phyloP scores from a whole-genome alignment of 139 green algal species.

The Microglena sp. region DNA sequence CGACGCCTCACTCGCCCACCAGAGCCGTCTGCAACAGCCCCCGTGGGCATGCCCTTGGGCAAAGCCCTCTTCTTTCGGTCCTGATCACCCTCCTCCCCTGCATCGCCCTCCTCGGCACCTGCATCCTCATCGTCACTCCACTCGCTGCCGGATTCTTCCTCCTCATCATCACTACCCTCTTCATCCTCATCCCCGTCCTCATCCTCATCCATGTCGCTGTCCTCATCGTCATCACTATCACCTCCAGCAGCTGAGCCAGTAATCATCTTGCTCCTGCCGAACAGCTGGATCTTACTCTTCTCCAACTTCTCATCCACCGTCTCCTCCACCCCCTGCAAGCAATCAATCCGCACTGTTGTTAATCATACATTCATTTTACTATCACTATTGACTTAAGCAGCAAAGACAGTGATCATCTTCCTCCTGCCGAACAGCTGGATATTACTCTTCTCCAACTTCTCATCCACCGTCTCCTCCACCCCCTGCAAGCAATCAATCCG shows the following conservation, averaged over 20 bases:
- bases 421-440: not conserved
- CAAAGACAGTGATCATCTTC: not conserved
- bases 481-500: too few species aligned
- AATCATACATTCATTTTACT: too few species aligned
- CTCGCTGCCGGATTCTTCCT: constrained; percentile 1
- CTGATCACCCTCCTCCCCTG: not conserved
- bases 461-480: constrained; percentile 19
- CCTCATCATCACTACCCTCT: constrained; percentile 26
- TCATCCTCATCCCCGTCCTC: constrained; percentile 18
- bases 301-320: constrained; percentile 79
- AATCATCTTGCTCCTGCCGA: too few species aligned
- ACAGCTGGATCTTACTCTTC: constrained; percentile 23
- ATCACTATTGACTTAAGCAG: not conserved
- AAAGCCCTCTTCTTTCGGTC: not conserved
- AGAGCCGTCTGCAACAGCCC: not conserved
- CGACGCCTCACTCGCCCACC: constrained; percentile 44
- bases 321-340: constrained; percentile 21
- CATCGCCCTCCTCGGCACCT: not conserved
- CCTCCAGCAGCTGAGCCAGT: constrained; percentile 8
- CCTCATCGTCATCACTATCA: constrained; percentile 25
- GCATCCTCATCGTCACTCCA: not conserved
- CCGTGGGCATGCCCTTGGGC: constrained; percentile 8
- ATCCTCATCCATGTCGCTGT: constrained; percentile 13
- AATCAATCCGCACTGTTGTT: too few species aligned
- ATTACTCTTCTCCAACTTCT: not conserved